These are phyloP conservation scores for Umbelopsis isabellina DNA, from an alignment of 192 early-diverging fungal species.

Conservation along the genomic window DNA sequence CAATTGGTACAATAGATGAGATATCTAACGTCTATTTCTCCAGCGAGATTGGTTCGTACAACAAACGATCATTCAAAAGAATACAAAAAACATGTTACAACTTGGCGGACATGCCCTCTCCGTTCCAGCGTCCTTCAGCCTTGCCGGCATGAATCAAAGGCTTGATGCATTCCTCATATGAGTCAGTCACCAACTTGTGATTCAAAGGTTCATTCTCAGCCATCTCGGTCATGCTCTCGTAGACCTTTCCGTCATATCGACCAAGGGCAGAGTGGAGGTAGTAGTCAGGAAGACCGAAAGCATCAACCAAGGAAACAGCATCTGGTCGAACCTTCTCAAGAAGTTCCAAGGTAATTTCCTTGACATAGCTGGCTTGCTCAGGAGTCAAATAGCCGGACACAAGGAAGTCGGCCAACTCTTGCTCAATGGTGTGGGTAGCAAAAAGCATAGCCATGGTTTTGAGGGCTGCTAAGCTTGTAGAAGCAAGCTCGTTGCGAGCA, in stretches of 20 bases:
- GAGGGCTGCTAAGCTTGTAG: slow-evolving; percentile 49
- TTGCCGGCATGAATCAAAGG: slow-evolving; percentile 35
- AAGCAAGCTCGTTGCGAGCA: slow-evolving; percentile 40
- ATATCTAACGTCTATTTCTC: not conserved
- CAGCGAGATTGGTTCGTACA: not conserved
- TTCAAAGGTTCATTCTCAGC: slow-evolving; percentile 80
- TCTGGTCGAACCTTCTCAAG: slow-evolving; percentile 73
- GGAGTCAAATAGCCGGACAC: slow-evolving; percentile 55
- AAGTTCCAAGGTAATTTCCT: slow-evolving; percentile 50
- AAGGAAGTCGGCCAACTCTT: slow-evolving; percentile 70
- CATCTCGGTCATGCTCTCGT: slow-evolving; percentile 76
- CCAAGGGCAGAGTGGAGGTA: slow-evolving; percentile 79
- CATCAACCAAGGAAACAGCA: slow-evolving; percentile 80
- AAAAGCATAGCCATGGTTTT: slow-evolving; percentile 50
- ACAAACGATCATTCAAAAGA: not conserved
- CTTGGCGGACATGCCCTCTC: slow-evolving; percentile 27
- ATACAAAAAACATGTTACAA: slow-evolving; percentile 11
- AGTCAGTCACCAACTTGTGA: slow-evolving; percentile 57
- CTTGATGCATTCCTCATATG: slow-evolving; percentile 56
- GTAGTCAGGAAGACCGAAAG: slow-evolving; percentile 78
- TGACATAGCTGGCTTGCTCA: slow-evolving; percentile 55
- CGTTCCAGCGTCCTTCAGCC: slow-evolving; percentile 20
- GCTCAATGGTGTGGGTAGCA: slow-evolving; percentile 69
- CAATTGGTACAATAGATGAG: not conserved
- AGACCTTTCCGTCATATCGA: slow-evolving; percentile 76